Evolutionary conservation across 306 rosid species (phyloP), one percentile per base, ranked within the genome.

Genomic region (Cyclanthera cordifolia): DNA sequence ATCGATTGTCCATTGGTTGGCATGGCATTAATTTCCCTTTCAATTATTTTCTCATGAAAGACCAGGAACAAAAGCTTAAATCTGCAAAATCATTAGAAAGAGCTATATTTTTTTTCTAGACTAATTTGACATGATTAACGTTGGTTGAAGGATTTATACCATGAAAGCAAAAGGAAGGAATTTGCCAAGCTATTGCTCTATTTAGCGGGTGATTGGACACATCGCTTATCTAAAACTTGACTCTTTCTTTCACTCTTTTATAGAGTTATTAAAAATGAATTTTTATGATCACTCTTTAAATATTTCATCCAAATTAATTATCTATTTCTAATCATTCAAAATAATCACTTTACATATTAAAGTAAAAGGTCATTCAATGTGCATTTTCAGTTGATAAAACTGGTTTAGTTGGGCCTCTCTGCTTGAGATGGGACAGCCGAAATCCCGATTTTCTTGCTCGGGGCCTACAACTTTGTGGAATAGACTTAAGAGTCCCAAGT

Each of bases 381-480:
- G 52, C 69, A 39, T 41, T 41, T 64, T 27, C 21, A 64, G 69
- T 21, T 13, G 28, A 43, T 21, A 43, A 64, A 64, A 21, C 37
- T 43, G 53, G 13, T 64, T 41, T 43, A 19, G 45, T 41, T 64
- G 69, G 69, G 53, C 69, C 45, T 64, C 34, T 43, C 69, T 43
- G 20, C 21, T 16, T 64, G 37, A 14, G 6, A 20, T 64, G 10
- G 48, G n/a, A 2, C 1, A 43, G 53, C 69, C 52, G 14, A 25
- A 64, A 43, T 64, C 52, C 52, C 6, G 6, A 4, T 61, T 20
- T 61, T 39, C 8, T 1, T 11, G 10, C 30, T 37, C 68, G 4
- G 27, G 49, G 66, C 46, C 66, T 59, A 59, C 32, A 61, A 37
- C 49, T 19, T 37, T 30, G 17, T 61, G 17, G 30, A 58, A 8